Base-by-base conservation (phyloP, 176 grass and related monocot genomes). In the Oryza longistaminata region DNA sequence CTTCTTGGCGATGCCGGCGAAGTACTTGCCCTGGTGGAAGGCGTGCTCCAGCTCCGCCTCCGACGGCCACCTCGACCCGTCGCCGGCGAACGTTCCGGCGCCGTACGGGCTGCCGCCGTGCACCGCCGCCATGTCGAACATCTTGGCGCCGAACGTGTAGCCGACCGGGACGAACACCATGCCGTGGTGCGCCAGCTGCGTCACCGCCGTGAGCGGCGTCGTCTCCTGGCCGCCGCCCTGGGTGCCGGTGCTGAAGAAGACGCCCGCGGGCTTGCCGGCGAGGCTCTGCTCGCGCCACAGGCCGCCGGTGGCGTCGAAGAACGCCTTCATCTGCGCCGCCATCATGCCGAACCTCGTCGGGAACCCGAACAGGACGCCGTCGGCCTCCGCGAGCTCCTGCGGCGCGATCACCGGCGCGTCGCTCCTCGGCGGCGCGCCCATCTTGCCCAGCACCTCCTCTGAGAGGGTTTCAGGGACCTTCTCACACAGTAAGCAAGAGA, bases 11-110 rank as follows among this genome's bases (percentile, higher is more conserved):
- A 97, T 82, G 73, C 82, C 79, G 3, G 95, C 88, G 66, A 94
- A 97, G 84, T 94, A 91, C 76, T 94, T 88, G 39, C 95, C 95
- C 82, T 97, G 95, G 81, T 97, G 95, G 70, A 97, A 94, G 53
- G 95, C 90, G 83, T 97, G 92, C 84, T 97, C 92, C 72, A 90
- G 81, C 81, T 97, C 95, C 76, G 89, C 40, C 17, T 92, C 83
- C 62, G 86, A 77, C 3, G 92, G 95, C 77, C 81, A 87, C 82
- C 95, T 85, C 11, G 95, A 89, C 17, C 90, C 90, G 21, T 97
- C 95, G 0, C 92, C 90, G 24, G 90, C 92, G 48, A 92, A 97
- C 13, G 92, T 94, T 19, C 92, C 95, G 0, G 85, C 81, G 21
- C 90, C 85, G 44, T 92, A 94, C 11, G 90, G 88, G 75, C 90